Conservation (phyloP, 768 basidiomycete genomes). For the Suillus occidentalis region DNA sequence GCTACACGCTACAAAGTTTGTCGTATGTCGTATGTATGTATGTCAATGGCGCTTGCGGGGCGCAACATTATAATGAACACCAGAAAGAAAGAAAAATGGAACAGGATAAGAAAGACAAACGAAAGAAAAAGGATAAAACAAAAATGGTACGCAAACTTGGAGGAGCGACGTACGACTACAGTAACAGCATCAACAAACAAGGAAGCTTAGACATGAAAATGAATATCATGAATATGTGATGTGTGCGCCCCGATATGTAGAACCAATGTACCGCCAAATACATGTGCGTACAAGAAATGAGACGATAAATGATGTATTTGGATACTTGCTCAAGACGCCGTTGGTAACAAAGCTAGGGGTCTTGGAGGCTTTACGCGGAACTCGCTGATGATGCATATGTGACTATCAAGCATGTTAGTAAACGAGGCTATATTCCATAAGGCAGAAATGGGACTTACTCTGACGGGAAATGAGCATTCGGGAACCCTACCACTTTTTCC, state of each 20-base stretch:
- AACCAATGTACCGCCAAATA: constrained; percentile 28
- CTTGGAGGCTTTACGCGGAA: constrained; percentile 79
- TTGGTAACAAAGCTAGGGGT: constrained; percentile 5
- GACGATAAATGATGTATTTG: constrained; percentile 16
- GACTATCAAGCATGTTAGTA: constrained; percentile 43
- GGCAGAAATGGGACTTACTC: constrained; percentile 62
- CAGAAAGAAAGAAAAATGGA: constrained; percentile 6
- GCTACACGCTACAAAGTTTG: constrained; percentile 43
- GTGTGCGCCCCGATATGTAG: constrained; percentile 7
- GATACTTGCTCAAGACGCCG: constrained; percentile 2
- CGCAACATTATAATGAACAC: constrained; percentile 18
- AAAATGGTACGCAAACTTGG: constrained; percentile 17
- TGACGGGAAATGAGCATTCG: constrained; percentile 94
- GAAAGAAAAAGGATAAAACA: constrained; percentile 11
- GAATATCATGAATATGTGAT: constrained; percentile 6
- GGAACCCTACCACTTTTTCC: constrained; percentile 92
- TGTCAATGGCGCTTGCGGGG: constrained; percentile 16
- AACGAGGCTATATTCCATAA: constrained; percentile 6
- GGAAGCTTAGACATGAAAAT: background rate
- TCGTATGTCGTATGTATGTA: constrained; percentile 1
- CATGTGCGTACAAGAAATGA: constrained; percentile 14
- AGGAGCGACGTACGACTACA: constrained; percentile 19
- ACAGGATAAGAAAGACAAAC: constrained; percentile 18
- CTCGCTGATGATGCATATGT: constrained; percentile 69
- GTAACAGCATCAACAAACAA: background rate